Percentiles rank a stretch among this genome's conserved stretches.
Evolutionary conservation across 768 basidiomycete genomes (phyloP).

Genomic region (Candolleomyces aberdarensis): DNA sequence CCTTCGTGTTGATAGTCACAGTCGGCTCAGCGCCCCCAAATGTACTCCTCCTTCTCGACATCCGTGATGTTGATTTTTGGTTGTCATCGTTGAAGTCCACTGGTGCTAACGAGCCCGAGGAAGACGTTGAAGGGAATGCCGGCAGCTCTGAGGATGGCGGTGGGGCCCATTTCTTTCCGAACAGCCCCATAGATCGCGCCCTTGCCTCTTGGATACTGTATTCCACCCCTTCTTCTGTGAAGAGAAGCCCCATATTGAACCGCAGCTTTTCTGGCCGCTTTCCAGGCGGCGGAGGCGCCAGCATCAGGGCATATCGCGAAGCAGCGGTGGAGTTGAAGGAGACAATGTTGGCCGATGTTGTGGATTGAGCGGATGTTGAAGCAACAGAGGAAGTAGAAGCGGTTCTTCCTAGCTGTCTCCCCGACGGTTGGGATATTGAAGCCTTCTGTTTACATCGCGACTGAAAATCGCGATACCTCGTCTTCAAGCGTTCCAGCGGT

Average conservation of each 20-base stretch:
- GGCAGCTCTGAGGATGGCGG: conserved; percentile 49
- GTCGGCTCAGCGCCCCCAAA: conserved; percentile 62
- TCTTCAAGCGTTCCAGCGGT: conserved; percentile 82
- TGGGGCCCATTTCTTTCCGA: conserved; percentile 80
- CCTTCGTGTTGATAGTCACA: conserved; percentile 95
- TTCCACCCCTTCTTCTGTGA: conserved; percentile 75
- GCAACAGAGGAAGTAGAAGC: conserved; percentile 12
- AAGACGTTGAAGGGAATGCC: conserved; percentile 29
- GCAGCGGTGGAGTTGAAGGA: conserved; percentile 38
- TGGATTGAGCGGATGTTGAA: conserved; percentile 5
- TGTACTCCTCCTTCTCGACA: conserved; percentile 43
- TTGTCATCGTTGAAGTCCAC: conserved; percentile 65
- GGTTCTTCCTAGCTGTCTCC: conserved; percentile 6
- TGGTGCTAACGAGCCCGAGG: conserved; percentile 33
- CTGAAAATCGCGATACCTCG: conserved; percentile 77
- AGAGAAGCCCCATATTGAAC: conserved; percentile 67
- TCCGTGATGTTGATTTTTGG: conserved; percentile 40
- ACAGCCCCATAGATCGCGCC: conserved; percentile 75
- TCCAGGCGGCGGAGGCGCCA: conserved; percentile 63
- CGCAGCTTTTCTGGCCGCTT: conserved; percentile 71
- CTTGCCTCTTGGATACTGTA: conserved; percentile 85
- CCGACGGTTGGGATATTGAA: conserved; percentile 22
- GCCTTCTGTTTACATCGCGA: conserved; percentile 39
- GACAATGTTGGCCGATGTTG: conserved; percentile 23
- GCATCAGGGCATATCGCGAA: conserved; percentile 69